Evolutionary conservation across 306 rosid genomes (phyloP).

Genomic region (Quercus ilex): DNA sequence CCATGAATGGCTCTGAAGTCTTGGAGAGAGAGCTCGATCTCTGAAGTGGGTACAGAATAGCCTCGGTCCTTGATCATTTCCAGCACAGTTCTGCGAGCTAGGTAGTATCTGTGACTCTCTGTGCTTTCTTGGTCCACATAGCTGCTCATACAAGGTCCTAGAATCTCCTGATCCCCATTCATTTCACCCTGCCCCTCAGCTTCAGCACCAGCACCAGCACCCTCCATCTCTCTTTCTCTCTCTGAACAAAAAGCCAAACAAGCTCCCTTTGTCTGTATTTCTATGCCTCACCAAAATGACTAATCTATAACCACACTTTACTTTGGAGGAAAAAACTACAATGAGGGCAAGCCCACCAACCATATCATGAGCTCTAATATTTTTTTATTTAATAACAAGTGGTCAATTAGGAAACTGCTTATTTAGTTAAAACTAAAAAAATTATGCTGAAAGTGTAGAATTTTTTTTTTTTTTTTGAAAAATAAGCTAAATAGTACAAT

Average conservation of each 20-base stretch:
- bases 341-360: no score
- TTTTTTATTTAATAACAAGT: no score
- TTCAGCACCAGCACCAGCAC: neutral
- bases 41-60: slow-evolving; percentile 45
- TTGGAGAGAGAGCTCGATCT: slow-evolving; percentile 56
- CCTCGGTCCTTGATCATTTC: slow-evolving; percentile 96
- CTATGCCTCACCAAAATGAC: neutral
- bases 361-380: no score
- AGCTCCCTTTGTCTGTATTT: neutral
- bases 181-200: neutral
- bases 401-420: no score
- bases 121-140: slow-evolving; percentile 49
- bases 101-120: slow-evolving; percentile 72
- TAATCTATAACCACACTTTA: no score
- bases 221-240: slow-evolving; percentile 9
- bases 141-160: slow-evolving; percentile 45
- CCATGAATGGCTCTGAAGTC: slow-evolving; percentile 59
- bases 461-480: no score
- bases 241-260: no score
- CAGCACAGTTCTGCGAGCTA: slow-evolving; percentile 61
- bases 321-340: no score
- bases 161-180: slow-evolving; percentile 5
- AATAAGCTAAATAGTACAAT: no score
- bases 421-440: no score
- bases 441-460: no score